Evolutionary conservation across 257 asterid species (phyloP).

Genomic region (Solanum sitiens): DNA sequence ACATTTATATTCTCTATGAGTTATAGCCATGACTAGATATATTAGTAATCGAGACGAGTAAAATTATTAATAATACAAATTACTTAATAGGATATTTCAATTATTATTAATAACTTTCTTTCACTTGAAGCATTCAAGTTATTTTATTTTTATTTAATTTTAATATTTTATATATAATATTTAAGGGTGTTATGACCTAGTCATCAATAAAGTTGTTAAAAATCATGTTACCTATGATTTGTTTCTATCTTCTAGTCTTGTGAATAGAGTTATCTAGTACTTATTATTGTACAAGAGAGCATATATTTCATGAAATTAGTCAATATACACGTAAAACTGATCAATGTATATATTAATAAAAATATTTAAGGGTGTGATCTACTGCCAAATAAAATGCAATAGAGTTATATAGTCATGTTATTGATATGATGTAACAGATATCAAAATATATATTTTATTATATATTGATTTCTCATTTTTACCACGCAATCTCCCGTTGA

Average conservation of each 20-base stretch:
- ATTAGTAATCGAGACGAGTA: no score
- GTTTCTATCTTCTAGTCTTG: no score
- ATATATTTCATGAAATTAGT: not conserved
- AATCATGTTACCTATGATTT: no score
- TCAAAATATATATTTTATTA: not conserved
- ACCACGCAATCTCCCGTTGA: not conserved
- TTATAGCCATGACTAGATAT: not conserved
- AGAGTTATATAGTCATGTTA: not conserved
- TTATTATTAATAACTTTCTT: not conserved
- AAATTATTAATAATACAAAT: no score
- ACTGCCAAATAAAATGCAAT: not conserved
- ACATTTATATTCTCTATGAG: not conserved
- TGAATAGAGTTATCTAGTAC: not conserved
- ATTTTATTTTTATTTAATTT: no score
- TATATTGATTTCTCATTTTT: no score
- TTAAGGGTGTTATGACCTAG: no score
- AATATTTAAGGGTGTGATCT: no score
- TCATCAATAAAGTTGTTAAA: no score
- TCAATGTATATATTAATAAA: no score
- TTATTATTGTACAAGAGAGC: no score
- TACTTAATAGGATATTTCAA: not conserved
- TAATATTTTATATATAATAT: no score
- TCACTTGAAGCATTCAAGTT: not conserved
- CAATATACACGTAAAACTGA: not conserved
- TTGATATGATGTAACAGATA: not conserved